A percentile compares a stretch with the other conserved stretches of the same genome.
phyloP scores from a whole-genome alignment of 352 stramenopile species.

The Pythium brachiatum region DNA sequence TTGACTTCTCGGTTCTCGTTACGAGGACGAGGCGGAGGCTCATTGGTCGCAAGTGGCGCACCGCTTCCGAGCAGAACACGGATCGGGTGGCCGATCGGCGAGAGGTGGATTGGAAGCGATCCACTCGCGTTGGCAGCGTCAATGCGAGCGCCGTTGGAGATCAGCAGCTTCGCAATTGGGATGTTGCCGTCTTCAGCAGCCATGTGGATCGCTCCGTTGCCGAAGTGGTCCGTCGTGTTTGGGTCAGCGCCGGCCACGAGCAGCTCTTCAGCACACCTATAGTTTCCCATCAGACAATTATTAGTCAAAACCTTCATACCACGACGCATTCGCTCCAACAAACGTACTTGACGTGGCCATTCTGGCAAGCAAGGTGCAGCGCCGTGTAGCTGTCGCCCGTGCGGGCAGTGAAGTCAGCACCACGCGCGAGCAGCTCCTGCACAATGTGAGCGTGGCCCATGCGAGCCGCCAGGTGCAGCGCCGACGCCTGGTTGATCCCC shows the following conservation, averaged over 20 bases:
- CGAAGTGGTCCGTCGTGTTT: slow-evolving; percentile 79
- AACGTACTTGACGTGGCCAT: slow-evolving; percentile 60
- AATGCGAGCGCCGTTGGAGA: slow-evolving; percentile 68
- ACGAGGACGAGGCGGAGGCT: slow-evolving; percentile 57
- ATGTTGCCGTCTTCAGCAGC: slow-evolving; percentile 78
- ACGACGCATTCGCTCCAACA: neutral
- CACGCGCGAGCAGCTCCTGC: slow-evolving; percentile 66
- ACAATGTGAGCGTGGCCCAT: slow-evolving; percentile 80
- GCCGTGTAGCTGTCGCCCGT: slow-evolving; percentile 83
- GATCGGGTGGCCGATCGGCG: slow-evolving; percentile 84
- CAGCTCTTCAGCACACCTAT: slow-evolving; percentile 70
- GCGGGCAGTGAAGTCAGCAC: slow-evolving; percentile 57
- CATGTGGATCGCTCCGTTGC: slow-evolving; percentile 84
- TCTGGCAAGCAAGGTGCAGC: slow-evolving; percentile 72
- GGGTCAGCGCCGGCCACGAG: slow-evolving; percentile 66
- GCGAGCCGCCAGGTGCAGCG: slow-evolving; percentile 67
- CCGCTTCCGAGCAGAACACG: slow-evolving; percentile 75
- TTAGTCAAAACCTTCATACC: slow-evolving; percentile 11
- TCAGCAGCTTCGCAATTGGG: slow-evolving; percentile 67
- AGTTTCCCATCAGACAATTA: slow-evolving; percentile 2
- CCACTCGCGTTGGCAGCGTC: slow-evolving; percentile 77
- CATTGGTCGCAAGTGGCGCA: slow-evolving; percentile 65
- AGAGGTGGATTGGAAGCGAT: slow-evolving; percentile 79
- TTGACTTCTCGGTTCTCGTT: slow-evolving; percentile 54
- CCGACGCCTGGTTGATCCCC: slow-evolving; percentile 84